Percentiles rank a stretch among this genome's conserved stretches.
These are phyloP conservation scores for Sideroxylon spinosum DNA, from an alignment of 179 eudicot species.

Conservation along the genomic window DNA sequence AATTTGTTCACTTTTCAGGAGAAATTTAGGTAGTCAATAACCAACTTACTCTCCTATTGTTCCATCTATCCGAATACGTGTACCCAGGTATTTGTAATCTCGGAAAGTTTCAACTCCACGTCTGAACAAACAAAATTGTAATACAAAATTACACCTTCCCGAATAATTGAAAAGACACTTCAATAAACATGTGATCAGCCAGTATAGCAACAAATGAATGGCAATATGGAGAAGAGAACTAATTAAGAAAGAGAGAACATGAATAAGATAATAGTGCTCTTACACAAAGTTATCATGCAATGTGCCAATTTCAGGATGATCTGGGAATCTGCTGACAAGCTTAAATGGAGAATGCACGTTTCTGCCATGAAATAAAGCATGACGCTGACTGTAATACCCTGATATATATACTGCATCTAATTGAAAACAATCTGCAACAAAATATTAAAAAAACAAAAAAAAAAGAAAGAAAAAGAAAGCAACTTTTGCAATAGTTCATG, in stretches of 20 bases:
- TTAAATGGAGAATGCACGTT: conserved; percentile 71
- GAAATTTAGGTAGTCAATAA: conserved; percentile 4
- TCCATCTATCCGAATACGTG: conserved; percentile 87
- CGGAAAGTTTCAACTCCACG: conserved; percentile 70
- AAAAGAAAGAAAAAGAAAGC: neutral
- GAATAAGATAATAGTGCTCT: conserved; percentile 33
- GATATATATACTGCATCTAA: neutral
- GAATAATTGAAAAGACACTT: neutral
- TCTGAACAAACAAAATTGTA: conserved; percentile 37
- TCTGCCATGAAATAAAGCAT: conserved; percentile 43
- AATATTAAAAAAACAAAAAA: neutral
- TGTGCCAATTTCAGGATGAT: conserved; percentile 85
- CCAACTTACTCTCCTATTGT: conserved; percentile 91
- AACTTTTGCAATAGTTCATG: too few relatives aligned
- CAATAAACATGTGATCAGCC: neutral
- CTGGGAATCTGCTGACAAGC: conserved; percentile 63
- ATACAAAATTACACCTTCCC: conserved; percentile 7
- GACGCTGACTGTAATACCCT: conserved; percentile 7
- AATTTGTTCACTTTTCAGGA: neutral
- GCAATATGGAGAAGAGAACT: neutral
- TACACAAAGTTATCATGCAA: conserved; percentile 93
- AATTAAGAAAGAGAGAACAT: neutral
- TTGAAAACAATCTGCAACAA: neutral
- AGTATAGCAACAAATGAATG: neutral
- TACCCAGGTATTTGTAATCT: conserved; percentile 89